These are phyloP conservation scores for Zygosaccharomyces sapae DNA, from an alignment of 1,139 yeast species.

Conservation along the genomic window DNA sequence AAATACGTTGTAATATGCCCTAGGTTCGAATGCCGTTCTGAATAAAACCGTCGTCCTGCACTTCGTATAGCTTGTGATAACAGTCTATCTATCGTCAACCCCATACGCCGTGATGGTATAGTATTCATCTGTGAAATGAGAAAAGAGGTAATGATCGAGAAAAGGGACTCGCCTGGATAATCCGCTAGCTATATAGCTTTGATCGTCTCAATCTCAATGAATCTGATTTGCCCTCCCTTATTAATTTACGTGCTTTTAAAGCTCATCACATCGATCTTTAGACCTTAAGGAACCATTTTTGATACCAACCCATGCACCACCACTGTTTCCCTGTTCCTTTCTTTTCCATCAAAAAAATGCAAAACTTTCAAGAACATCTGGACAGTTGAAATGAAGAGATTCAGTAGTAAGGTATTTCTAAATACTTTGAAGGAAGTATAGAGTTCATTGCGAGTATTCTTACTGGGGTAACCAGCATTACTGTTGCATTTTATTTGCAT, in stretches of 20 bases:
- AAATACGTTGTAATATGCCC: constrained; percentile 57
- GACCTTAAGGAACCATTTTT: not conserved
- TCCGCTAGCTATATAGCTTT: not conserved
- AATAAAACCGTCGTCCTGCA: constrained; percentile 8
- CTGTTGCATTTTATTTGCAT: constrained; percentile 3
- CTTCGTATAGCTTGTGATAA: constrained; percentile 1
- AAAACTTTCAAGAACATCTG: not conserved
- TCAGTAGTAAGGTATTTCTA: not conserved
- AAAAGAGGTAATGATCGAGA: no score
- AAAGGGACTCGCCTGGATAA: no score
- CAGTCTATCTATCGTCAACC: not conserved
- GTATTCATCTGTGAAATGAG: not conserved
- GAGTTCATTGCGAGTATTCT: not conserved
- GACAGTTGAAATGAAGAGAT: not conserved
- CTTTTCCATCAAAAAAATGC: not conserved
- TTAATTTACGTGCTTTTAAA: not conserved
- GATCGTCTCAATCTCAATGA: not conserved
- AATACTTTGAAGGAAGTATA: not conserved
- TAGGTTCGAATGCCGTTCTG: constrained; percentile 46
- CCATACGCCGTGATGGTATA: not conserved
- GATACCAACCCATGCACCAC: not conserved
- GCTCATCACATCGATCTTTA: not conserved
- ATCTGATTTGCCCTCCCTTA: not conserved
- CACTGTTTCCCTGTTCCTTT: not conserved
- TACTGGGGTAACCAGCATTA: not conserved